Percentiles rank a stretch among this genome's conserved stretches.
These are phyloP conservation scores for Lactarius akahatsu DNA, from an alignment of 768 basidiomycete genomes.

Conservation along the genomic window DNA sequence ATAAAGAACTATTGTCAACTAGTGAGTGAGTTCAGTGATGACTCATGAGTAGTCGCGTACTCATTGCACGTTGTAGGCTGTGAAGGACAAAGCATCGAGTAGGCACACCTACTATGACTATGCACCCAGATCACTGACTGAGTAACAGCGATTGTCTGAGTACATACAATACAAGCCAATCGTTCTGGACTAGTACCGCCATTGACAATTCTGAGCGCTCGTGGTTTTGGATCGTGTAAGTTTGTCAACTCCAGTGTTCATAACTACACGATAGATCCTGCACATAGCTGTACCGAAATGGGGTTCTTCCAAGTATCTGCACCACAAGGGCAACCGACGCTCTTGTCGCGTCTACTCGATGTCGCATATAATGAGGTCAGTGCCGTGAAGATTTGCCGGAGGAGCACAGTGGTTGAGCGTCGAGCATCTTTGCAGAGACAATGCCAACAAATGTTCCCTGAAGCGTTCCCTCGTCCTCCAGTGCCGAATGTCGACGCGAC, in stretches of 20 bases:
- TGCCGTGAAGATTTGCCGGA: background rate
- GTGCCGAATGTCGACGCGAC: background rate
- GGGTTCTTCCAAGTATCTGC: no score
- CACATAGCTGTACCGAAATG: no score
- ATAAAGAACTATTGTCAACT: background rate
- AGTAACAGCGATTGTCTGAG: constrained; percentile 41
- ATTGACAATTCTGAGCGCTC: constrained; percentile 18
- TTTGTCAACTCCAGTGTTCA: no score
- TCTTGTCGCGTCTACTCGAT: constrained; percentile 16
- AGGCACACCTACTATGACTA: background rate
- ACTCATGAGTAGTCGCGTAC: background rate
- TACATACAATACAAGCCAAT: constrained; percentile 39
- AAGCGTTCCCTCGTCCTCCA: no score
- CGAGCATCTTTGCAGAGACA: background rate
- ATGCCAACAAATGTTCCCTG: background rate
- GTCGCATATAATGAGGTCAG: background rate
- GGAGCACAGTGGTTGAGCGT: background rate
- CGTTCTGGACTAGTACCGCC: constrained; percentile 46
- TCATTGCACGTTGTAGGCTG: constrained; percentile 8
- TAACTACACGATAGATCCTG: no score
- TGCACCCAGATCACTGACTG: background rate
- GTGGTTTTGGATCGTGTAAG: background rate
- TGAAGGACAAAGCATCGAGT: background rate
- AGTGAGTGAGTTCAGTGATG: background rate
- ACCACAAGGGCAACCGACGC: constrained; percentile 40